Conservation (phyloP, 2,329 filamentous ascomycete species). For the Ophiocordyceps camponoti-rufipedis region DNA sequence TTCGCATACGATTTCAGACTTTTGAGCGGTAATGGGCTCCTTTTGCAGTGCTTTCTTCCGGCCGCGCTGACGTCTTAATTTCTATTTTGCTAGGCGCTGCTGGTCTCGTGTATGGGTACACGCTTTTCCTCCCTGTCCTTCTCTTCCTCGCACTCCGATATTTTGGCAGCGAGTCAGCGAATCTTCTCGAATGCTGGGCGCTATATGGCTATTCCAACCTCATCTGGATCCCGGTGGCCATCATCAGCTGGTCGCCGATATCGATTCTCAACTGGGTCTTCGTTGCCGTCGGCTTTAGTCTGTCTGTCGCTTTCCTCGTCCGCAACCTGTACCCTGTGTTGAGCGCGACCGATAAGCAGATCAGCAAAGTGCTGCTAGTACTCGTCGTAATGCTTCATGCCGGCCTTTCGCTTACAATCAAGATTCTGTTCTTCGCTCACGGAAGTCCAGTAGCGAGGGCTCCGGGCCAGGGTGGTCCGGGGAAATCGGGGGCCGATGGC, state of each 20-base stretch:
- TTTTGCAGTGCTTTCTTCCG: not conserved
- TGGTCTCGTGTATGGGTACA: constrained; percentile 91
- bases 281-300: constrained; percentile 67
- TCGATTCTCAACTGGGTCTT: constrained; percentile 85
- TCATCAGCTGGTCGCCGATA: constrained; percentile 79
- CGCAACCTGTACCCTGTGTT: constrained; percentile 83
- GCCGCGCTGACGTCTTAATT: not conserved
- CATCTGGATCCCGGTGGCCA: constrained; percentile 88
- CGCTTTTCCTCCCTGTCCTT: constrained; percentile 63
- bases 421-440: constrained; percentile 88
- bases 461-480: constrained; percentile 9
- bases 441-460: constrained; percentile 34
- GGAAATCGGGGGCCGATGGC: constrained; percentile 7
- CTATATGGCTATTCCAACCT: constrained; percentile 93
- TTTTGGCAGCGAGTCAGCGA: constrained; percentile 87
- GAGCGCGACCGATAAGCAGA: constrained; percentile 80
- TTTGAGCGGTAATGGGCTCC: constrained; percentile 44
- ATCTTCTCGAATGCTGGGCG: constrained; percentile 86
- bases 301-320: constrained; percentile 69
- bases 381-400: constrained; percentile 73
- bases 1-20: constrained; percentile 88
- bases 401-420: constrained; percentile 83
- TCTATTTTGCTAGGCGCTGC: constrained; percentile 43
- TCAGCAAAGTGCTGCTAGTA: constrained; percentile 71
- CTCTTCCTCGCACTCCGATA: constrained; percentile 83